Evolutionary conservation across 352 stramenopile genomes (phyloP).

Genomic region (Pythium phragmiticola): DNA sequence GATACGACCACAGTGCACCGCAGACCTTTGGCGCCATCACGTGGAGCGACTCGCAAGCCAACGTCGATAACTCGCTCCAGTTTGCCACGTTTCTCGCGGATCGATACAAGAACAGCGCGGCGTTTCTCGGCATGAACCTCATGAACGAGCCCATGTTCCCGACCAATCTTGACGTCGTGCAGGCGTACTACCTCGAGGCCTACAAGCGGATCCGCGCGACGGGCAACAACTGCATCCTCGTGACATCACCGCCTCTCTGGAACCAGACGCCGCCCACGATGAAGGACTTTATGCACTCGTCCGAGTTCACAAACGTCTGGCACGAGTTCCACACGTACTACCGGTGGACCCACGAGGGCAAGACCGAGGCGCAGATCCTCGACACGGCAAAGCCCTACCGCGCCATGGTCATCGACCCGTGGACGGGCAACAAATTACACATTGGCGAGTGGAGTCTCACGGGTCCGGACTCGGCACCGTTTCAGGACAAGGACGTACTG

Average conservation of each 20-base stretch:
- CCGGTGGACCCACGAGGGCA: conserved; percentile 31
- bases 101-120: conserved; percentile 43
- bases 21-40: neutral
- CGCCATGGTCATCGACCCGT: conserved; percentile 4
- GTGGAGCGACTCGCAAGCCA: conserved; percentile 37
- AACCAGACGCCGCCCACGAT: conserved; percentile 35
- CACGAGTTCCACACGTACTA: conserved; percentile 61
- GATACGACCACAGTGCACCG: conserved; percentile 48
- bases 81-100: conserved; percentile 41
- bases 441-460: conserved; percentile 43
- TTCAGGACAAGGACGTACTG: conserved; percentile 8
- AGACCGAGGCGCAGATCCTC: conserved; percentile 27
- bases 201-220: conserved; percentile 41
- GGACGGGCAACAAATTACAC: conserved; percentile 40
- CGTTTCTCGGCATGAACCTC: conserved; percentile 53
- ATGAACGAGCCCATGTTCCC: conserved; percentile 51
- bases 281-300: conserved; percentile 32
- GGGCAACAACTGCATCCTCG: conserved; percentile 47
- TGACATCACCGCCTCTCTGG: conserved; percentile 36
- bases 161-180: conserved; percentile 24
- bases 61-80: conserved; percentile 37
- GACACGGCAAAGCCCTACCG: conserved; percentile 2
- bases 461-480: conserved; percentile 12
- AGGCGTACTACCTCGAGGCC: conserved; percentile 40
- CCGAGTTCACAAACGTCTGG: conserved; percentile 53